phyloP scores from a whole-genome alignment of 225 moss, liverwort and hornwort genomes.

The Asterella californica region DNA sequence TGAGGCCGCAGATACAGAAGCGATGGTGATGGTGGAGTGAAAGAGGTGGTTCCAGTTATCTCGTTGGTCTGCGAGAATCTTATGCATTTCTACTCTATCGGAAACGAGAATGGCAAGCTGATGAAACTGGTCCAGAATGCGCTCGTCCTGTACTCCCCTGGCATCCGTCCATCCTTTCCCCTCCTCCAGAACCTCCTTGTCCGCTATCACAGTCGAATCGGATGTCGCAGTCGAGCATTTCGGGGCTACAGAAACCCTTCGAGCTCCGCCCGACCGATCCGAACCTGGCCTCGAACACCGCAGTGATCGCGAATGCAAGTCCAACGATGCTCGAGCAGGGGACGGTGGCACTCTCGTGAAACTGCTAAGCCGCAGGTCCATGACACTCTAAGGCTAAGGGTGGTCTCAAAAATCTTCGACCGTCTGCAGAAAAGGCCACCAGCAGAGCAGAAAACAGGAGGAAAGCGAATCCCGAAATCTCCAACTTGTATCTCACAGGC shows the following conservation, averaged over 20 bases:
- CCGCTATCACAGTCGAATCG: not conserved
- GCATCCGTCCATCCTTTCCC: constrained; percentile 53
- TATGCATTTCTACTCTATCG: constrained; percentile 53
- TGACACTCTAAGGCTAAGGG: no score
- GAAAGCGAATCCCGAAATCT: no score
- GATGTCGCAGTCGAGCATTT: not conserved
- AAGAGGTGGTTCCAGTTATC: constrained; percentile 66
- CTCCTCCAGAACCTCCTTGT: not conserved
- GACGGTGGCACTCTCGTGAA: no score
- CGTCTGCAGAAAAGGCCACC: not conserved
- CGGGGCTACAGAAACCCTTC: not conserved
- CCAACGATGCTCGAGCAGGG: no score
- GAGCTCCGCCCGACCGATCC: not conserved
- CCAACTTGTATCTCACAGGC: no score
- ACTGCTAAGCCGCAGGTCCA: not conserved
- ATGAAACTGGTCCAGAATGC: constrained; percentile 40
- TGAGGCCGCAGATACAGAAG: constrained; percentile 37
- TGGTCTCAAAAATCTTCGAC: constrained; percentile 21
- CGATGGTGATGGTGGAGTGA: constrained; percentile 47
- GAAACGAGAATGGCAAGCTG: constrained; percentile 32
- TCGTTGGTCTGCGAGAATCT: constrained; percentile 49
- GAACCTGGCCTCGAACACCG: no score
- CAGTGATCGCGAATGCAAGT: no score
- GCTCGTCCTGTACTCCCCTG: constrained; percentile 26
- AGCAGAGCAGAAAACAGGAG: no score